Percentiles rank a stretch among this genome's conserved stretches.
These are phyloP conservation scores for Amanita pseudoporphyria DNA, from an alignment of 768 basidiomycete species.

Conservation along the genomic window DNA sequence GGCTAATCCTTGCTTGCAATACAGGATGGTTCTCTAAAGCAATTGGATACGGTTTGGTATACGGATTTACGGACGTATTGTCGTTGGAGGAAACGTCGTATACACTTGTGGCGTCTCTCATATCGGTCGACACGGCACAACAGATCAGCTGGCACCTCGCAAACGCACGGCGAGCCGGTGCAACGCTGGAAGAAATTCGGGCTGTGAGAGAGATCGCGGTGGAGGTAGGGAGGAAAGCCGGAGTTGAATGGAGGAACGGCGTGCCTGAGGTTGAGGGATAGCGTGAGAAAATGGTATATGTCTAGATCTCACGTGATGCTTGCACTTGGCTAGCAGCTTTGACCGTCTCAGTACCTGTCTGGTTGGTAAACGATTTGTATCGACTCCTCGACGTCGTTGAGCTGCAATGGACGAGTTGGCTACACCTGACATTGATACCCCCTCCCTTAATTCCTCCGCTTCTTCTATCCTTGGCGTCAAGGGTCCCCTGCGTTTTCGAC, in stretches of 20 bases:
- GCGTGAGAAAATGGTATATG: background rate
- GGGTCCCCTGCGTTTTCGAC: constrained; percentile 52
- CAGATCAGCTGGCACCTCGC: constrained; percentile 61
- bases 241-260: constrained; percentile 40
- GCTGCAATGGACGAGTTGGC: constrained; percentile 28
- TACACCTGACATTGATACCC: constrained; percentile 23
- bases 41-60: constrained; percentile 48
- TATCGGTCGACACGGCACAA: constrained; percentile 50
- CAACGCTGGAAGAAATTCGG: constrained; percentile 38
- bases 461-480: constrained; percentile 53
- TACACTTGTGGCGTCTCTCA: constrained; percentile 49
- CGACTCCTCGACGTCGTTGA: background rate
- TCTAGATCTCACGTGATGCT: constrained; percentile 1
- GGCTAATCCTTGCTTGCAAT: background rate
- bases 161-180: constrained; percentile 46
- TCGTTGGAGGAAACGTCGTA: constrained; percentile 49
- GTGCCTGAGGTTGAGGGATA: constrained; percentile 35
- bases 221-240: constrained; percentile 34
- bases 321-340: background rate
- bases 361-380: background rate
- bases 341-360: background rate
- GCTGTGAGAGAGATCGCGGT: constrained; percentile 50
- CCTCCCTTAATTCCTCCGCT: constrained; percentile 24
- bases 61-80: constrained; percentile 37
- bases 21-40: constrained; percentile 45